Evolutionary conservation across 2,329 filamentous ascomycete genomes (phyloP).

Genomic region (Penicillium brevicompactum): DNA sequence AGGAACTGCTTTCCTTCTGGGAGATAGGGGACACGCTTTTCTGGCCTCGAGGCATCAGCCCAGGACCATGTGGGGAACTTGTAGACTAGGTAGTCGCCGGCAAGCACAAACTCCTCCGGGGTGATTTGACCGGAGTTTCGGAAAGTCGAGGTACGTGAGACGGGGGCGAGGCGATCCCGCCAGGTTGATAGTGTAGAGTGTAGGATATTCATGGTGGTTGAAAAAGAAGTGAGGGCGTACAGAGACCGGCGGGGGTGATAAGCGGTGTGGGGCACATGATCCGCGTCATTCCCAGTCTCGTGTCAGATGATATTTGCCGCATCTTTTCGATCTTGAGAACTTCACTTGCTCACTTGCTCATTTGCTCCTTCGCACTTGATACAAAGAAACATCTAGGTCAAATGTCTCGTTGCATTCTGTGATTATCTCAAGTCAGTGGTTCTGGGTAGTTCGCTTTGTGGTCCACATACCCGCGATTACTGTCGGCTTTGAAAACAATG

Average conservation of each 20-base stretch:
- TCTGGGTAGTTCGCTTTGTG: too few species aligned
- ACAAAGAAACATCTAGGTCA: too few species aligned
- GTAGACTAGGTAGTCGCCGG: conserved; percentile 96
- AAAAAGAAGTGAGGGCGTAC: conserved; percentile 7
- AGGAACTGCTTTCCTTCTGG: conserved; percentile 92
- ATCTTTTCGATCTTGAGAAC: neutral
- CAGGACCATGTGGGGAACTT: conserved; percentile 99
- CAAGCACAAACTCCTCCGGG: conserved; percentile 92
- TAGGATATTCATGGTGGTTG: conserved; percentile 74
- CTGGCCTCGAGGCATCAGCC: conserved; percentile 81
- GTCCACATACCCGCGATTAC: too few species aligned
- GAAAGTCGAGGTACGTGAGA: conserved; percentile 89
- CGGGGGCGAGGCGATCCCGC: conserved; percentile 86
- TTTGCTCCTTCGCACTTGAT: too few species aligned
- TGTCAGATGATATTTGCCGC: neutral
- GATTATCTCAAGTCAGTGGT: too few species aligned
- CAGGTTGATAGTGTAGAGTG: conserved; percentile 91
- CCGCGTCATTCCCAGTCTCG: conserved; percentile 9
- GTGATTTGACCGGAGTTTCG: conserved; percentile 93
- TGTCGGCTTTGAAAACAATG: too few species aligned
- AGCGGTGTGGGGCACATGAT: conserved; percentile 32
- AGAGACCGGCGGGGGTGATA: conserved; percentile 21
- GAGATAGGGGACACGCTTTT: conserved; percentile 77
- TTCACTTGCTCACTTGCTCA: too few species aligned
- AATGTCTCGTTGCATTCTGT: too few species aligned